A percentile compares a stretch with the other conserved stretches of the same genome.
phyloP scores from a whole-genome alignment of 345 rosid genomes.

The Combretum micranthum region DNA sequence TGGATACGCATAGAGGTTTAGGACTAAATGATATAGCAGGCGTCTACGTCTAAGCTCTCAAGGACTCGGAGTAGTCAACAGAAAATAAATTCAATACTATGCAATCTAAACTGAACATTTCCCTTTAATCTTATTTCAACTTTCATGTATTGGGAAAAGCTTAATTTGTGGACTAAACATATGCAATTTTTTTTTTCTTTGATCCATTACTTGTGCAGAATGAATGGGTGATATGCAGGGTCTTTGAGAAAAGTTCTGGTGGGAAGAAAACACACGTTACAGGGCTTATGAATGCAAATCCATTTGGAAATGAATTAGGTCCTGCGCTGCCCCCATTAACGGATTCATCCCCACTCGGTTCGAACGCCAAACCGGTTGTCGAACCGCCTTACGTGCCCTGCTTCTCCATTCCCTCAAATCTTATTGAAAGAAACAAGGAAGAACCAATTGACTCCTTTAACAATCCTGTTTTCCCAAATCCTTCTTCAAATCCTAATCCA shows the following conservation, averaged over 20 bases:
- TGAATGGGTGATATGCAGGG: conserved; percentile 93
- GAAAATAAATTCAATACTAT: too few relatives aligned
- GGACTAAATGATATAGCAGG: too few relatives aligned
- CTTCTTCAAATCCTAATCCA: neutral
- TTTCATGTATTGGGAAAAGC: neutral
- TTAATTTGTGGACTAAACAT: neutral
- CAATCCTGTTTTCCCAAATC: conserved; percentile 28
- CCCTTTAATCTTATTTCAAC: neutral
- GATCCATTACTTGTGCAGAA: conserved; percentile 34
- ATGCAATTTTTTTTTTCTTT: too few relatives aligned
- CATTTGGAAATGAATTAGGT: conserved; percentile 35
- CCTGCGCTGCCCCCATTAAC: conserved; percentile 58
- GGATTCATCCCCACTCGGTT: conserved; percentile 38
- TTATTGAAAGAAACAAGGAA: conserved; percentile 23
- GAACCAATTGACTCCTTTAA: conserved; percentile 17
- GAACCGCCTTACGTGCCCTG: conserved; percentile 65
- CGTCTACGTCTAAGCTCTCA: too few relatives aligned
- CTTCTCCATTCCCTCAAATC: conserved; percentile 52
- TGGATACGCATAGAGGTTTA: too few relatives aligned
- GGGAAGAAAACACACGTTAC: conserved; percentile 73
- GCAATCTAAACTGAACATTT: too few relatives aligned
- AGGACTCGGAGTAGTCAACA: too few relatives aligned
- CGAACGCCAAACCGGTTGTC: conserved; percentile 18
- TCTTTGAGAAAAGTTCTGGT: conserved; percentile 64
- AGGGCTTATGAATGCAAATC: conserved; percentile 23